Base-by-base conservation (phyloP, 805 yeast species). In the Suhomyces sp. region DNA sequence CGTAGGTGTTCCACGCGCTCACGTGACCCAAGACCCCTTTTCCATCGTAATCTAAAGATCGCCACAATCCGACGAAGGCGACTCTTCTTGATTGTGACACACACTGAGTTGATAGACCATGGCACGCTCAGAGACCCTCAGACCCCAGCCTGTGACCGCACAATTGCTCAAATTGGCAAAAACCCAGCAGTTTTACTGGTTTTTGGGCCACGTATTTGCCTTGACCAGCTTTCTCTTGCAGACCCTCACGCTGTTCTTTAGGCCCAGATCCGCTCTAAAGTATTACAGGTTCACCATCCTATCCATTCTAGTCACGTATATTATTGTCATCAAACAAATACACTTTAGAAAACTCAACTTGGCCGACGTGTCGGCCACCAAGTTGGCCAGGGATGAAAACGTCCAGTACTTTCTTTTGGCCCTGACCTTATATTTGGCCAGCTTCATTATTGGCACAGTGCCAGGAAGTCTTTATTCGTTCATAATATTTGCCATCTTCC, bases 181-280 rank as follows among this genome's bases (percentile, higher is more conserved):
- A 57, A 79, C 84, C 9, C 83, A 84, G 7, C 90, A 86, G 64
- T 84, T 86, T 63, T 83, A 83, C 60, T 86, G 92, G 92, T 86
- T 80, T 58, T 50, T 84, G 26, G 86, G 88, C 15, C 89, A 86
- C 66, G 73, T 80, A 12, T 63, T 75, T 31, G 80, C 84, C 2
- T 57, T 82, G 2, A 58, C 66, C 50, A 79, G 70, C 65, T 78
- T 79, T 60, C 53, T 68, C 3, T 57, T 68, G 17, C 74, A 72
- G 60, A 66, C 72, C 44, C 49, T 79, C 36, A 71, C 63, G 35
- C 76, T 85, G 6, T 72, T 82, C 50, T 73, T 80, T 59, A 60
- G 66, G 23, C 63, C 69, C 15, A 65, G 70, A 7, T 60, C 65
- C 47, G 57, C 56, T 13, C 53, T 62, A 48, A 60, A 55, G 40